Base-by-base conservation (phyloP, 768 basidiomycete genomes). In the Pulveroboletus frians region DNA sequence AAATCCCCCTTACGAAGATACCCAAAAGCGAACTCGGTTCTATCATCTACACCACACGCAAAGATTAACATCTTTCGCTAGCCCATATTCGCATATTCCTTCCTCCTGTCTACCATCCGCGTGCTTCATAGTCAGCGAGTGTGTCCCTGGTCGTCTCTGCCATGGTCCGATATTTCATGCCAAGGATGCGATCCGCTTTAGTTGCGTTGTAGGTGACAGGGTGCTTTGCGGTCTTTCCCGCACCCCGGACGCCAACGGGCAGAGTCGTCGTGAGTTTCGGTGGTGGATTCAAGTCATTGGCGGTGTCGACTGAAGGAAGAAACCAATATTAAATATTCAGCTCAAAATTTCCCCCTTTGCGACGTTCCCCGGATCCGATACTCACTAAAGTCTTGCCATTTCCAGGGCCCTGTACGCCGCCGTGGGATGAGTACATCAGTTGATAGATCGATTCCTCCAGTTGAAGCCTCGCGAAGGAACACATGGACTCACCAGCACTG, bases 111-210 rank as follows among this genome's bases (percentile, higher is more conserved):
- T 58, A 71, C 76, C 74, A 77, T 1, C 73, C 72, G 23, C 69
- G 67, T n/a, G 54, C 59, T 55, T 72, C 71, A 43, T 71, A 77
- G 51, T 78, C 73, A 7, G 60, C 65, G 34, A 78, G 43, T 8
- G 64, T 68, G 50, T 75, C 79, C 46, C 51, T 68, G 8, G 72
- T 64, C 9, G 69, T 67, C 55, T 76, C 70, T 52, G 69, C 70
- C 35, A 70, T 67, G 4, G 67, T 65, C 13, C 64, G 65, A 46
- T 72, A 78, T 50, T 69, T 68, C 14, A 78, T 46, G 4, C 75
- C 74, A 5, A 79, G 61, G 3, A 79, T 61, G 31, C 63, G 65
- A 31, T 57, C 58, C 10, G 62, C 68, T 56, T 79, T 79, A 9
- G 63, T 38, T 3, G 64, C 60, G 48, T 72, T 59, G 46, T 68